Percentiles rank a stretch among this genome's conserved stretches.
These are phyloP conservation scores for Didymella pinodella DNA, from an alignment of 2,329 filamentous ascomycete species.

Conservation along the genomic window DNA sequence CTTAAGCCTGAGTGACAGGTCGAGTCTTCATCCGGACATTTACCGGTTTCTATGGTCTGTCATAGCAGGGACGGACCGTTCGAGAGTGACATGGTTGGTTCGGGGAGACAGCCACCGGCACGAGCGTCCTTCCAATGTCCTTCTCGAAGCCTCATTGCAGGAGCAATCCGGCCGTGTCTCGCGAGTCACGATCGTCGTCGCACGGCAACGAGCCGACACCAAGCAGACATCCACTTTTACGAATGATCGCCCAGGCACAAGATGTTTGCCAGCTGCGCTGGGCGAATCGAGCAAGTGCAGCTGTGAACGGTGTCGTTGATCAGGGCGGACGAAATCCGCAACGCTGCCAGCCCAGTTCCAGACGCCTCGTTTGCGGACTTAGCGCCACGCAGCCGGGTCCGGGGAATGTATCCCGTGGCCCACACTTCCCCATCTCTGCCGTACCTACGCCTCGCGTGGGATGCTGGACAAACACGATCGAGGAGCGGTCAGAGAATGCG, in stretches of 20 bases:
- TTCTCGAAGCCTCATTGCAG: constrained; percentile 38
- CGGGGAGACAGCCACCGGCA: constrained; percentile 25
- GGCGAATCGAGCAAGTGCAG: not conserved
- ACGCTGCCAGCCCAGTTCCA: constrained; percentile 19
- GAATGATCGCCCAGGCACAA: not conserved
- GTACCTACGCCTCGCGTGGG: constrained; percentile 35
- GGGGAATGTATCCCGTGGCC: constrained; percentile 37
- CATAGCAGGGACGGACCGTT: constrained; percentile 14
- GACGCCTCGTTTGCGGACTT: constrained; percentile 30
- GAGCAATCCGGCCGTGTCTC: constrained; percentile 25
- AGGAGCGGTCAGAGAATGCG: constrained; percentile 39
- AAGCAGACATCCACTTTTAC: not conserved
- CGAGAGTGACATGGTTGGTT: constrained; percentile 19
- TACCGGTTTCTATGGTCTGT: constrained; percentile 15
- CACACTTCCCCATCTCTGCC: constrained; percentile 35
- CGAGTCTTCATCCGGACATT: constrained; percentile 10
- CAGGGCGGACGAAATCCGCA: constrained; percentile 16
- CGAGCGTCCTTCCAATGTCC: constrained; percentile 41
- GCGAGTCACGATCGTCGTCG: not conserved
- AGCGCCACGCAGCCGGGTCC: constrained; percentile 30
- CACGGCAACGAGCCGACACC: constrained; percentile 1
- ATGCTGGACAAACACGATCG: constrained; percentile 25
- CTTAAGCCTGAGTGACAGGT: constrained; percentile 21
- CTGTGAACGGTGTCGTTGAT: constrained; percentile 21
- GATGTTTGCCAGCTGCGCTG: not conserved